Evolutionary conservation across 2,329 filamentous ascomycete genomes (phyloP).

Genomic region (Aspergillus ruber): DNA sequence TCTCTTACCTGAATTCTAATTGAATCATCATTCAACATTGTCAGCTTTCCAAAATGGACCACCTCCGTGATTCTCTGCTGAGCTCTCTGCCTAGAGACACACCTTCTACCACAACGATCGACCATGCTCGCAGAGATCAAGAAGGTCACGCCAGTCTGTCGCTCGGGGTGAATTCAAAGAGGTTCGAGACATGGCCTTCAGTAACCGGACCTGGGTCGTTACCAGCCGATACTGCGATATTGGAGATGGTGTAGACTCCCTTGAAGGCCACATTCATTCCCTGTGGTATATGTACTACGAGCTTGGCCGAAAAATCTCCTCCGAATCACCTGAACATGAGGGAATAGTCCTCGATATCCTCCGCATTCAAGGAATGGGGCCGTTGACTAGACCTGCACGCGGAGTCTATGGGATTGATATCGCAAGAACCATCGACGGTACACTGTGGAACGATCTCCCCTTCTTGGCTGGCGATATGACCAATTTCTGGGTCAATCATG

Average conservation of each 20-base stretch:
- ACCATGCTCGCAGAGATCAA: constrained; percentile 3
- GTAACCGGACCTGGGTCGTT: constrained; percentile 2
- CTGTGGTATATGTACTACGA: constrained; percentile 20
- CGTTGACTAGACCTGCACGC: constrained; percentile 6
- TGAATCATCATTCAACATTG: constrained; percentile 5
- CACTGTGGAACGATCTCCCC: constrained; percentile 19
- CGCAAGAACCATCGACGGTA: constrained; percentile 17
- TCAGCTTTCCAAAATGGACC: constrained; percentile 6
- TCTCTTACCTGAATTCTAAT: constrained; percentile 1
- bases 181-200: constrained; percentile 1
- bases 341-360: constrained; percentile 17
- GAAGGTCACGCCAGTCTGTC: constrained; percentile 4
- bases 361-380: constrained; percentile 11
- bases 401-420: constrained; percentile 15
- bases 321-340: constrained; percentile 14
- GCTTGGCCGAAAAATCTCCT: constrained; percentile 9
- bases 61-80: constrained; percentile 9
- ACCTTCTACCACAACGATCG: neutral
- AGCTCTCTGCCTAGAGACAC: constrained; percentile 5
- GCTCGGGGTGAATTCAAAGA: constrained; percentile 3
- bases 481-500: constrained; percentile 13
- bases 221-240: constrained; percentile 1
- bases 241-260: constrained; percentile 3
- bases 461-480: constrained; percentile 18
- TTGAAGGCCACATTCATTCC: constrained; percentile 9